phyloP scores from a whole-genome alignment of 176 grass and related monocot genomes.

The Typha latifolia region DNA sequence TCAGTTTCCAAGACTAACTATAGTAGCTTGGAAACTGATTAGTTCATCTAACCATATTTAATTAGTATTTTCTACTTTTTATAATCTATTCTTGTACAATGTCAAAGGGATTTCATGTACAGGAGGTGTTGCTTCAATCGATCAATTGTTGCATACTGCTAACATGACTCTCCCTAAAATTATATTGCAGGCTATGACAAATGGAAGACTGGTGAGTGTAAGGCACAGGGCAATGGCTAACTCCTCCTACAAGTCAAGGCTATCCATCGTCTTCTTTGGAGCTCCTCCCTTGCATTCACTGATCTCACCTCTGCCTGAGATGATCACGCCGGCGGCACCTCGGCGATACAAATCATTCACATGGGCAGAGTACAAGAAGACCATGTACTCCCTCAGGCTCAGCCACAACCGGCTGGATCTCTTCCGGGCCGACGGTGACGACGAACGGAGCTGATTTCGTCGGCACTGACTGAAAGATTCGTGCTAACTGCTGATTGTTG shows the following conservation, averaged over 20 bases:
- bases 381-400: slow-evolving; percentile 70
- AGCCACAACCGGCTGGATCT: slow-evolving; percentile 67
- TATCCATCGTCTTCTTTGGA: slow-evolving; percentile 68
- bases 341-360: slow-evolving; percentile 58
- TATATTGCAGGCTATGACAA: slow-evolving; percentile 60
- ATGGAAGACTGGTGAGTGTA: slow-evolving; percentile 64
- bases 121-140: no score
- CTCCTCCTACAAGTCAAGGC: slow-evolving; percentile 40
- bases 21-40: no score
- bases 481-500: no score
- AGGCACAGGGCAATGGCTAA: slow-evolving; percentile 80
- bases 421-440: slow-evolving; percentile 27
- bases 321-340: slow-evolving; percentile 17
- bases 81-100: no score
- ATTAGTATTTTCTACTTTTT: no score
- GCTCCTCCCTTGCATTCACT: slow-evolving; percentile 44
- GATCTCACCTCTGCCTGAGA: slow-evolving; percentile 39
- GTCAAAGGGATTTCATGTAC: no score
- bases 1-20: no score
- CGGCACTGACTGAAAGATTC: no score
- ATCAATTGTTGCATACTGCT: background rate
- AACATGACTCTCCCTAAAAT: background rate
- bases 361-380: slow-evolving; percentile 88
- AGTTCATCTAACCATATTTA: no score
- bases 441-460: background rate